Evolutionary conservation across 1,284 basidiomycete species (phyloP).

Genomic region (Sporisorium scitamineum): DNA sequence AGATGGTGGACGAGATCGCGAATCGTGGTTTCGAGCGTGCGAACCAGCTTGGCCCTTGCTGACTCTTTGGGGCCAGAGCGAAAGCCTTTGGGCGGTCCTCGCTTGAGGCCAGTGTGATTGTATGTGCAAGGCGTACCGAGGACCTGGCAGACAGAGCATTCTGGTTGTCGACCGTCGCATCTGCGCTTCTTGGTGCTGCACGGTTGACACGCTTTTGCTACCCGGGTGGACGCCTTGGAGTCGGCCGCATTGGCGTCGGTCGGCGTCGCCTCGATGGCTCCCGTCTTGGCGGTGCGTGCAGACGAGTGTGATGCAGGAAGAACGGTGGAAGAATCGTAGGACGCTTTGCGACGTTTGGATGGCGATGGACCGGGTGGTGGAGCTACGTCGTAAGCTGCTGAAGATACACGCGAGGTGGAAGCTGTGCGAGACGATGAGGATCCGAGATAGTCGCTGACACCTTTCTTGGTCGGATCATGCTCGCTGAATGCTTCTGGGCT

Average conservation of each 20-base stretch:
- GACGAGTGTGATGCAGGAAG: conserved; percentile 6
- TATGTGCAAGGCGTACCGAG: conserved; percentile 61
- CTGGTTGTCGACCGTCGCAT: conserved; percentile 61
- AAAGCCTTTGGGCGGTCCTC: conserved; percentile 63
- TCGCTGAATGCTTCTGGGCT: conserved; percentile 40
- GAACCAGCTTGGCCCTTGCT: conserved; percentile 54
- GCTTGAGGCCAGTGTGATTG: conserved; percentile 53
- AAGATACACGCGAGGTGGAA: conserved; percentile 8
- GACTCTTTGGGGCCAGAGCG: conserved; percentile 59
- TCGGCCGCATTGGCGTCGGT: conserved; percentile 12
- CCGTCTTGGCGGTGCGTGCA: background rate
- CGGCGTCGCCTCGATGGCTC: background rate
- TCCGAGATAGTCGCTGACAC: background rate
- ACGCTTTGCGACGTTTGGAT: conserved; percentile 24
- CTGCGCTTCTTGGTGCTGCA: conserved; percentile 62
- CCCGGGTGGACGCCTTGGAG: conserved; percentile 34
- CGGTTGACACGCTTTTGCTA: conserved; percentile 59
- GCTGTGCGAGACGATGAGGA: background rate
- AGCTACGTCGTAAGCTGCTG: background rate
- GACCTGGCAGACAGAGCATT: conserved; percentile 60
- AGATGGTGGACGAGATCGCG: conserved; percentile 58
- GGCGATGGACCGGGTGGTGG: conserved; percentile 3
- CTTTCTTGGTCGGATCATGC: conserved; percentile 7
- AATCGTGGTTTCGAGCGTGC: conserved; percentile 60
- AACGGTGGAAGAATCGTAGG: conserved; percentile 4